These are phyloP conservation scores for Pulveroboletus ravenelii DNA, from an alignment of 768 basidiomycete genomes.

Conservation along the genomic window DNA sequence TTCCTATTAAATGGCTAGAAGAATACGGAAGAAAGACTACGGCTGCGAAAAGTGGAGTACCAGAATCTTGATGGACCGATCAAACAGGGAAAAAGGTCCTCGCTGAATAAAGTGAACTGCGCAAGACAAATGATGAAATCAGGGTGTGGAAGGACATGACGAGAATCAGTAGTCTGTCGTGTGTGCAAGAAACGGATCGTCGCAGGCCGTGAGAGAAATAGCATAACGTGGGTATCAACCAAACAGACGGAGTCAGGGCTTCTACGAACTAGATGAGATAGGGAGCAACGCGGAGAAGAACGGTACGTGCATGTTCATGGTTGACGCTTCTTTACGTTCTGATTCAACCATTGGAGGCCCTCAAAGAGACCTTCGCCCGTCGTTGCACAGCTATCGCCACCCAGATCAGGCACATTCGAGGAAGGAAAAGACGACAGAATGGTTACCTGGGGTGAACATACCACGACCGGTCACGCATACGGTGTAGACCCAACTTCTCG, in stretches of 20 bases:
- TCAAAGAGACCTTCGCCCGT: constrained; percentile 97
- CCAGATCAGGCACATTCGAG: constrained; percentile 1
- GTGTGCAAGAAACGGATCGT: constrained; percentile 31
- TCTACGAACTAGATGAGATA: constrained; percentile 23
- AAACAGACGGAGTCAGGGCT: constrained; percentile 12
- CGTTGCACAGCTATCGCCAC: constrained; percentile 72
- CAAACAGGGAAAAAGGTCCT: constrained; percentile 12
- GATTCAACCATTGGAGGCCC: constrained; percentile 94
- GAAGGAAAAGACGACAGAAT: neutral
- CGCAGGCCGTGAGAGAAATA: constrained; percentile 33
- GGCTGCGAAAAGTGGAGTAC: constrained; percentile 14
- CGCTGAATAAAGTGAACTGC: constrained; percentile 16
- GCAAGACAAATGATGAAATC: constrained; percentile 24
- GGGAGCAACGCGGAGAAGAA: constrained; percentile 17
- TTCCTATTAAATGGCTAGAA: constrained; percentile 23
- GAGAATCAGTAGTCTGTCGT: constrained; percentile 35
- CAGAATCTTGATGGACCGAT: constrained; percentile 8
- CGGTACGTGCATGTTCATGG: constrained; percentile 41
- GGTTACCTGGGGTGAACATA: constrained; percentile 95
- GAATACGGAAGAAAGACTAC: constrained; percentile 12
- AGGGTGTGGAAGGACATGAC: constrained; percentile 21
- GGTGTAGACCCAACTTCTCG: constrained; percentile 90
- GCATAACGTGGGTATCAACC: constrained; percentile 33
- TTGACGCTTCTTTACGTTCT: constrained; percentile 93
- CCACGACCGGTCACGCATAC: constrained; percentile 97